Percentiles rank a stretch among this genome's conserved stretches.
These are phyloP conservation scores for Chlorella sp. DNA, from an alignment of 139 green algal species.

Conservation along the genomic window DNA sequence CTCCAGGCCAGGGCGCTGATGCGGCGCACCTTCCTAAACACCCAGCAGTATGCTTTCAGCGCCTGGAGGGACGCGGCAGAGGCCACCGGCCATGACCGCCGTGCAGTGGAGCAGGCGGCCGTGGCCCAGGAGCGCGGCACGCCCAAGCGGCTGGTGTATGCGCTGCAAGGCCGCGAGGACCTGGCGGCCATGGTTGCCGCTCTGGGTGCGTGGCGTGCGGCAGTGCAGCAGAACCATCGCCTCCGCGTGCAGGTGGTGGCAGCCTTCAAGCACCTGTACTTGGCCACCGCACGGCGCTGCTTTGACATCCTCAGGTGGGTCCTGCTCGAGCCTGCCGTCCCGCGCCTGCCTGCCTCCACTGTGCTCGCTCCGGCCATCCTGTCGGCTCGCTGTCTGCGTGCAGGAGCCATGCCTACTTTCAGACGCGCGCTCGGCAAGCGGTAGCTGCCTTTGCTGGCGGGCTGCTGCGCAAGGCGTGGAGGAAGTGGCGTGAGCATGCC, in stretches of 20 bases:
- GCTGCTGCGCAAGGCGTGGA: constrained; percentile 15
- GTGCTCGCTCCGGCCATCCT: neutral
- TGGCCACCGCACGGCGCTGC: neutral
- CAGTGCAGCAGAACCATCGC: neutral
- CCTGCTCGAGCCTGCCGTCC: neutral
- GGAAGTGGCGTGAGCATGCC: constrained; percentile 6
- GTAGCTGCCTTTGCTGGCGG: neutral
- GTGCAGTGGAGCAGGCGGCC: constrained; percentile 17
- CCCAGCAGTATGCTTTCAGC: constrained; percentile 9
- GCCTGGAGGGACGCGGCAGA: constrained; percentile 13
- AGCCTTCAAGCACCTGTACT: constrained; percentile 10
- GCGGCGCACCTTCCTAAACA: constrained; percentile 18
- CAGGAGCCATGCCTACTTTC: neutral
- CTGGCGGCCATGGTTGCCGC: neutral
- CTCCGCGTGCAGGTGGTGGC: neutral
- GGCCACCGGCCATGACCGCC: neutral
- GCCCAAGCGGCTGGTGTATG: constrained; percentile 1
- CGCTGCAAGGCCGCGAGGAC: neutral
- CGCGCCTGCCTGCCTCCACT: neutral
- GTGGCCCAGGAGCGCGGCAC: neutral
- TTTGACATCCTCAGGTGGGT: neutral
- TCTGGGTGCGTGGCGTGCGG: neutral
- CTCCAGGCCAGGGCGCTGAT: neutral
- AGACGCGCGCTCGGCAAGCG: neutral
- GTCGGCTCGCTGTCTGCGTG: neutral